A percentile compares a stretch with the other conserved stretches of the same genome.
phyloP scores from a whole-genome alignment of 2,329 filamentous ascomycete genomes.

The Aspergillus tubingensis region DNA sequence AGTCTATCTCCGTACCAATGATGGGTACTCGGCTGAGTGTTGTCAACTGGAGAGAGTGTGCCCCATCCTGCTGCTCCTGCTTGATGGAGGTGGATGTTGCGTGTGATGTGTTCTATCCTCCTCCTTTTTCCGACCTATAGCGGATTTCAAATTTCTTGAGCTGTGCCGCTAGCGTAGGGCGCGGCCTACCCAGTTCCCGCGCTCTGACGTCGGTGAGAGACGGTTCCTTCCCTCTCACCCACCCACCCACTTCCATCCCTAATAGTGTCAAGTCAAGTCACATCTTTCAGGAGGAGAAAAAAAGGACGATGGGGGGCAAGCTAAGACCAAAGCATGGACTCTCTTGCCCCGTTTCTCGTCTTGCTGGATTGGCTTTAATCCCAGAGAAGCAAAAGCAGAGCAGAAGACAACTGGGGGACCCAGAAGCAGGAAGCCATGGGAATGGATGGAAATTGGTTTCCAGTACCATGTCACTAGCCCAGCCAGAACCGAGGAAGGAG shows the following conservation, averaged over 20 bases:
- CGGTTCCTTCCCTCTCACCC: not conserved
- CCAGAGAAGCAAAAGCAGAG: conserved; percentile 4
- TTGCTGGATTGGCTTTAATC: not conserved
- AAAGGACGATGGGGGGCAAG: no score
- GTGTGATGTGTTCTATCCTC: conserved; percentile 28
- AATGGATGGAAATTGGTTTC: conserved; percentile 6
- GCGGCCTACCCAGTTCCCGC: conserved; percentile 21
- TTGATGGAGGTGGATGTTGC: conserved; percentile 1
- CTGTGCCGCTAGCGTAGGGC: conserved; percentile 26
- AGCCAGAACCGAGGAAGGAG: conserved; percentile 9
- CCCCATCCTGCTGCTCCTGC: not conserved
- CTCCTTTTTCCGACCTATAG: not conserved
- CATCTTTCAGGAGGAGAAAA: no score
- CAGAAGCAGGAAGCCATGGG: not conserved
- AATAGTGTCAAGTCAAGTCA: no score
- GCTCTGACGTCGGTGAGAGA: conserved; percentile 33
- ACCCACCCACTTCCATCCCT: no score
- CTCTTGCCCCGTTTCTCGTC: no score
- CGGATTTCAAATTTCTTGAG: not conserved
- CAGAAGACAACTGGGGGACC: not conserved
- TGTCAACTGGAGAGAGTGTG: not conserved
- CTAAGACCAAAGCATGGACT: no score
- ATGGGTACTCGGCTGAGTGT: not conserved
- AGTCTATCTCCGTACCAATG: not conserved
- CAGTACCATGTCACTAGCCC: conserved; percentile 11